These are phyloP conservation scores for Citropsis articulata DNA, from an alignment of 345 rosid species.

Conservation along the genomic window DNA sequence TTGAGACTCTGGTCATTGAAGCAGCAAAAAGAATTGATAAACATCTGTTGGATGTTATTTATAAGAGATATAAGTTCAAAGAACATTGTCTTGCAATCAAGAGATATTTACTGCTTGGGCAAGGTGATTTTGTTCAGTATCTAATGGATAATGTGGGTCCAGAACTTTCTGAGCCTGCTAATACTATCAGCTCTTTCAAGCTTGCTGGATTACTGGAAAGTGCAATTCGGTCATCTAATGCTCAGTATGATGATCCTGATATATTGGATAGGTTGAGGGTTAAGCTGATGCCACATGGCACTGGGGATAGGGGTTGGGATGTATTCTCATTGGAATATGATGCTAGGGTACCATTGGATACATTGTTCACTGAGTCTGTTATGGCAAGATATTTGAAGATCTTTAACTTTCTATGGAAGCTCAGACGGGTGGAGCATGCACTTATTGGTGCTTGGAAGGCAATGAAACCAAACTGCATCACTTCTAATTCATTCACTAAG, in stretches of 20 bases:
- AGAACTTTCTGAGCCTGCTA: slow-evolving; percentile 97
- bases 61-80: slow-evolving; percentile 73
- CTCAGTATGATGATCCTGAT: slow-evolving; percentile 94
- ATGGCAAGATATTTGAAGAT: slow-evolving; percentile 81
- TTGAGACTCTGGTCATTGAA: slow-evolving; percentile 78
- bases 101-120: slow-evolving; percentile 91
- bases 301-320: slow-evolving; percentile 96
- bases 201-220: slow-evolving; percentile 91
- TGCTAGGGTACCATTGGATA: slow-evolving; percentile 89
- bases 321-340: slow-evolving; percentile 96
- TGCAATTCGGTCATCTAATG: slow-evolving; percentile 93
- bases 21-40: slow-evolving; percentile 98
- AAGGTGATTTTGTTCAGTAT: slow-evolving; percentile 97
- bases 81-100: slow-evolving; percentile 97
- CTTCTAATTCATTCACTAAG: slow-evolving; percentile 75
- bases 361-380: slow-evolving; percentile 84
- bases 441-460: slow-evolving; percentile 98
- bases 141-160: slow-evolving; percentile 91
- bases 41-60: slow-evolving; percentile 80
- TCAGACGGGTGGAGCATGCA: slow-evolving; percentile 94
- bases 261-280: slow-evolving; percentile 87
- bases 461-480: slow-evolving; percentile 95
- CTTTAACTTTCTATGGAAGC: slow-evolving; percentile 96
- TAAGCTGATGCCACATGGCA: slow-evolving; percentile 92
- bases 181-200: slow-evolving; percentile 89